A percentile compares a stretch with the other conserved stretches of the same genome.
These are phyloP conservation scores for Ochetophila trinervis DNA, from an alignment of 306 rosid genomes.

Conservation along the genomic window DNA sequence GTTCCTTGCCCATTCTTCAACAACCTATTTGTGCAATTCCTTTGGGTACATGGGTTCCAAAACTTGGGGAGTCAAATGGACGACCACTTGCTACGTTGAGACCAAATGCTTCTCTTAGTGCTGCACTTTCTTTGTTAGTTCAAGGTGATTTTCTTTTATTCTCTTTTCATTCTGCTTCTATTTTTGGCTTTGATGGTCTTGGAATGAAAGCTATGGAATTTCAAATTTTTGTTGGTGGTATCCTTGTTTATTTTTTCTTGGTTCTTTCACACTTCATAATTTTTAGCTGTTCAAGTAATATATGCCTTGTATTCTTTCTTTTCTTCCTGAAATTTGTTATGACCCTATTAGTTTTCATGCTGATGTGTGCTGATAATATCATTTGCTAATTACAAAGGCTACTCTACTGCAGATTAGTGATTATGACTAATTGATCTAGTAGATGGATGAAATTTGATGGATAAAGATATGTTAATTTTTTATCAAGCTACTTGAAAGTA, in stretches of 20 bases:
- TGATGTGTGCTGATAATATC: background rate
- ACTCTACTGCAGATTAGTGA: constrained; percentile 2
- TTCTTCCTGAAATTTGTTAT: background rate
- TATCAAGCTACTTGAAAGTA: background rate
- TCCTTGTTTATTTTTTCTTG: background rate
- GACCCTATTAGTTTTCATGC: too few species aligned
- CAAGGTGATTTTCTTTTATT: constrained; percentile 52
- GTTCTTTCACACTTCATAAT: background rate
- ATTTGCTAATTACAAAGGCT: constrained; percentile 10
- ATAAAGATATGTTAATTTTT: background rate
- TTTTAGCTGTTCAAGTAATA: background rate
- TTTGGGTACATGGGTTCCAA: constrained; percentile 76
- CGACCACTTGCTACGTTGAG: constrained; percentile 60
- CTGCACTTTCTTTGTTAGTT: constrained; percentile 54
- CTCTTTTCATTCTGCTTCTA: background rate
- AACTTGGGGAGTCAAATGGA: constrained; percentile 62
- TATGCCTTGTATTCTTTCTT: background rate
- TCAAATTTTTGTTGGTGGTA: background rate
- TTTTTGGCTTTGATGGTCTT: background rate
- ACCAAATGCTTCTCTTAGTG: constrained; percentile 63
- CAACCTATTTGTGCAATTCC: constrained; percentile 60
- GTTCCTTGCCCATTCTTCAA: constrained; percentile 72
- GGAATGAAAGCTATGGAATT: background rate
- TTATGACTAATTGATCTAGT: background rate
- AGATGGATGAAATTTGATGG: constrained; percentile 5